phyloP scores from a whole-genome alignment of 371 early-diverging fungal species.

The Actinomortierella wolfii region DNA sequence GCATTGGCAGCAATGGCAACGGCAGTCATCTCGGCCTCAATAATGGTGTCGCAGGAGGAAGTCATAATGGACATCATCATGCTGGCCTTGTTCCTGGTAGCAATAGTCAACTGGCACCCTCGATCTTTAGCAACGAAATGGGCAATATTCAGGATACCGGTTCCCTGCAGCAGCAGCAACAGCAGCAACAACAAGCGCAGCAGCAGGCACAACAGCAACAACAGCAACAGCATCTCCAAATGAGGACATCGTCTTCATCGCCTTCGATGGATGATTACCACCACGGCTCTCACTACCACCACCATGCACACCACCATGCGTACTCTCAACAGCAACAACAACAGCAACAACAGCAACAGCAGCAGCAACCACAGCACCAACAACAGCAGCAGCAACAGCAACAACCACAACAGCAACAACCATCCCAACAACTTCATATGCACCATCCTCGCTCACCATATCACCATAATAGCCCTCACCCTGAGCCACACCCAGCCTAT shows the following conservation, averaged over 20 bases:
- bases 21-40: no score
- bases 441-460: conserved; percentile 14
- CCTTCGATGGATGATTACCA: conserved; percentile 29
- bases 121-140: no score
- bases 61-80: no score
- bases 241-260: no score
- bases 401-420: conserved; percentile 10
- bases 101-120: no score
- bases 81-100: no score
- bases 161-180: conserved; percentile 13
- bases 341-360: conserved; percentile 21
- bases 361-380: neutral
- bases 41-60: no score
- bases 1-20: no score
- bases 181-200: conserved; percentile 12
- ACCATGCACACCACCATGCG: conserved; percentile 19
- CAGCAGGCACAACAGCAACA: neutral
- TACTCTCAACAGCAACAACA: conserved; percentile 40
- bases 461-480: conserved; percentile 11
- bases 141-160: no score
- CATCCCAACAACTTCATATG: conserved; percentile 17
- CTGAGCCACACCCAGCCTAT: conserved; percentile 35
- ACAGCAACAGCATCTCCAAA: no score
- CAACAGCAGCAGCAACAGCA: neutral
- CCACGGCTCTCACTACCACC: conserved; percentile 27